A percentile compares a stretch with the other conserved stretches of the same genome.
Evolutionary conservation across 1,284 basidiomycete genomes (phyloP).

Genomic region (Coniferiporia sulphurascens): DNA sequence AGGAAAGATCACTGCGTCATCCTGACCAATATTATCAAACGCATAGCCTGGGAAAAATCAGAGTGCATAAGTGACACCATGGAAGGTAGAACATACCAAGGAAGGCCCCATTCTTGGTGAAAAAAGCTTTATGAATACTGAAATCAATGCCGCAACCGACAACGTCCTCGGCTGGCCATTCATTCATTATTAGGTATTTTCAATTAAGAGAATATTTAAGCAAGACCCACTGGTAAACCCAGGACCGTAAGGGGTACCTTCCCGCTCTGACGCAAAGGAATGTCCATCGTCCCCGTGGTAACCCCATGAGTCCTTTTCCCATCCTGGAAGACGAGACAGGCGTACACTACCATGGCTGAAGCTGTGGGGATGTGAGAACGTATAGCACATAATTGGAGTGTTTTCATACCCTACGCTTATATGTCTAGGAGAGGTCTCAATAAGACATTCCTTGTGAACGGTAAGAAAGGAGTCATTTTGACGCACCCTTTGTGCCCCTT

Average conservation of each 20-base stretch:
- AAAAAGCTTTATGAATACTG: constrained; percentile 73
- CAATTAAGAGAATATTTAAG: not conserved
- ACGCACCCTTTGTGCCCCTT: constrained; percentile 76
- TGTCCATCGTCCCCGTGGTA: constrained; percentile 93
- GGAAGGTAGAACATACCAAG: constrained; percentile 48
- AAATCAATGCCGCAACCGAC: constrained; percentile 91
- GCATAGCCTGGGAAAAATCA: constrained; percentile 46
- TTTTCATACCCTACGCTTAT: constrained; percentile 65
- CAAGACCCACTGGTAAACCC: constrained; percentile 61
- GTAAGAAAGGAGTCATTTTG: constrained; percentile 13
- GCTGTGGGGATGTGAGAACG: constrained; percentile 40
- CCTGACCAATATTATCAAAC: constrained; percentile 69
- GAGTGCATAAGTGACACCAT: not conserved
- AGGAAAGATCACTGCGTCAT: constrained; percentile 61
- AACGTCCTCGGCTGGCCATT: constrained; percentile 64
- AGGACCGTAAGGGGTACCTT: constrained; percentile 70
- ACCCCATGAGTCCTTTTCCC: constrained; percentile 88
- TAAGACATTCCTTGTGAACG: constrained; percentile 6
- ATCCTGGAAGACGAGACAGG: constrained; percentile 78
- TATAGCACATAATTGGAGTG: constrained; percentile 26
- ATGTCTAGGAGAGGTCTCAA: constrained; percentile 41
- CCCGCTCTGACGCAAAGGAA: constrained; percentile 69
- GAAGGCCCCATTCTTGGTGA: constrained; percentile 82
- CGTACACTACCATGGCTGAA: constrained; percentile 50
- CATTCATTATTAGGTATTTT: not conserved